These are phyloP conservation scores for Cyclocybe aegerita DNA, from an alignment of 768 basidiomycete genomes.

Conservation along the genomic window DNA sequence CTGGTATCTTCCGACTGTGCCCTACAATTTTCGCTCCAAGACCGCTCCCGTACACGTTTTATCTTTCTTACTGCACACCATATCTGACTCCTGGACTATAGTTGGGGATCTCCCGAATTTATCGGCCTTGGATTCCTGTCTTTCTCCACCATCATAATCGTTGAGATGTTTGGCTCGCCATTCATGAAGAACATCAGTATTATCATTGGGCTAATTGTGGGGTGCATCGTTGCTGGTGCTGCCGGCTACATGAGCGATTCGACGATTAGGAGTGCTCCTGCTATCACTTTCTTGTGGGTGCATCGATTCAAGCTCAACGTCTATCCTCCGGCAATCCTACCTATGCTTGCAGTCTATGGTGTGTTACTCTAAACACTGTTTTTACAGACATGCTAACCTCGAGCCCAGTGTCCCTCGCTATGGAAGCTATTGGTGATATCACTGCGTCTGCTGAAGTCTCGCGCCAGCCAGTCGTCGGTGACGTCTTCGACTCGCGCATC, in stretches of 20 bases:
- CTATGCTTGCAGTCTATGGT: constrained; percentile 41
- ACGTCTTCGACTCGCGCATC: constrained; percentile 77
- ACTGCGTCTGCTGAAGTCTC: constrained; percentile 85
- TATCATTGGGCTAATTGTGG: constrained; percentile 72
- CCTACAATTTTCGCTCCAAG: constrained; percentile 70
- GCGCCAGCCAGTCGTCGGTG: constrained; percentile 67
- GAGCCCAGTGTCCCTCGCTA: constrained; percentile 59
- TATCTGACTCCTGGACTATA: constrained; percentile 13
- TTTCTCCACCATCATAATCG: constrained; percentile 73
- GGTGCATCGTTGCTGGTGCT: constrained; percentile 80
- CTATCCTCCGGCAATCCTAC: constrained; percentile 66
- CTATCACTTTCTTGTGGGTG: constrained; percentile 84
- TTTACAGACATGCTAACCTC: not conserved
- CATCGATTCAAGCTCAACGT: constrained; percentile 75
- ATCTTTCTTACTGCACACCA: not conserved
- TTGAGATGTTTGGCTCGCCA: constrained; percentile 81
- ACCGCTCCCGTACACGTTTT: constrained; percentile 54
- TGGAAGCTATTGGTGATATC: constrained; percentile 87
- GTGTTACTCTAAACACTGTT: not conserved
- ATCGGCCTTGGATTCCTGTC: constrained; percentile 87
- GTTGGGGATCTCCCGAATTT: constrained; percentile 82
- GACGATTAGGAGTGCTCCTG: constrained; percentile 65
- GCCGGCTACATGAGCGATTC: constrained; percentile 74
- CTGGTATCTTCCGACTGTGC: constrained; percentile 70
- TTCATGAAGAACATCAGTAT: constrained; percentile 82